Evolutionary conservation across 2,329 filamentous ascomycete genomes (phyloP), one percentile per base, ranked within the genome.

Genomic region (Xylaria sp.): DNA sequence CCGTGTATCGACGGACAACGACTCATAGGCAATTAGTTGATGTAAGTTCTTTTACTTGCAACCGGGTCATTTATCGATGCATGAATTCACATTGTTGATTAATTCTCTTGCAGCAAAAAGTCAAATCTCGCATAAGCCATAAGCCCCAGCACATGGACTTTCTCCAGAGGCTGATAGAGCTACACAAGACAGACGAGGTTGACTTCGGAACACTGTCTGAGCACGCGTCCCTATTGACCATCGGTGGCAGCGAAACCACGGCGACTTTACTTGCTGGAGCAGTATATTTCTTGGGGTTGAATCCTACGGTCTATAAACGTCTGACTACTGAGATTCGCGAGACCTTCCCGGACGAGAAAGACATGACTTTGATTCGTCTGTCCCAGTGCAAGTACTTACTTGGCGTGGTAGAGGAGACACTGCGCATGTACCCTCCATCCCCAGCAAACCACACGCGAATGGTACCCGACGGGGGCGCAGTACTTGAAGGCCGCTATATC

Each of bases 351-450:
- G n/a, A 23, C 1, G 20, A 54, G 46, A 13, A 9, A 1, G 54
- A 59, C 2, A 18, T 59, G 20, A 65, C 54, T 3, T 13, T 65
- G 20, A 9, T n/a, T 23, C 13, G 54, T 2, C 5, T 59, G 10
- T 15, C 34, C 2, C 7, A 25, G 23, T 34, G 28, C 4, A 52
- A 28, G 2, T 65, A 59, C n/a, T 20, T 65, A 2, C 13, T 18
- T 12, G 55, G 44, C 3, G 54, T 52, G 18, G 20, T 65, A 8
- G 55, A 65, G 7, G 63, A 65, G 18, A 15, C 28, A 15, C 34
- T 65, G 0, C 63, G 63, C 3, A 20, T 58, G 15, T 58, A 65
- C 12, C 63, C 63, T 12, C 63, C 63, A 6, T 46, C 20, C 7
- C 23, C 15, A 8, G 39, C 3, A n/a, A 31, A 5, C n/a, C 63